phyloP scores from a whole-genome alignment of 768 basidiomycete genomes.

The Leccinum pellstonianum region DNA sequence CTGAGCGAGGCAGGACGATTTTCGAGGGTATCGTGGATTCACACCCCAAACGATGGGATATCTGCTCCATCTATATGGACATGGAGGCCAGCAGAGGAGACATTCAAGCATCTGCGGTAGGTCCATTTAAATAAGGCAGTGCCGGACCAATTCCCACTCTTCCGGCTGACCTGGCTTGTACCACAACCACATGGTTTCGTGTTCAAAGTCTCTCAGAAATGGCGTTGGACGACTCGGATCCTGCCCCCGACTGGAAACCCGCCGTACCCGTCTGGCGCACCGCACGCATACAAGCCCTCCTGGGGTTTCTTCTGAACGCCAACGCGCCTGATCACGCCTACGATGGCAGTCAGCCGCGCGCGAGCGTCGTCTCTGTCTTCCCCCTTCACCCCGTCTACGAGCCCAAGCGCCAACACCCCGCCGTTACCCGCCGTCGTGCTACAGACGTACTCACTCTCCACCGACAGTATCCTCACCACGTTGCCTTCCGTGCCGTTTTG shows the following conservation, averaged over 20 bases:
- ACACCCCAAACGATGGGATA: constrained; percentile 91
- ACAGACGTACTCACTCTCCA: constrained; percentile 50
- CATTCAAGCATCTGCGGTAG: constrained; percentile 73
- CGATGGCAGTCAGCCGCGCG: constrained; percentile 14
- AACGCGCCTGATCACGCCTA: constrained; percentile 24
- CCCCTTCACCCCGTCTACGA: constrained; percentile 9
- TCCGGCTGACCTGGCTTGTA: too few relatives aligned
- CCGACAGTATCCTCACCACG: constrained; percentile 61
- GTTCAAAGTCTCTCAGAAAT: constrained; percentile 8
- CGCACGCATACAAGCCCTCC: constrained; percentile 17
- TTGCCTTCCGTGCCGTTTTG: constrained; percentile 62
- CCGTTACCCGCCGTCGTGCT: constrained; percentile 49
- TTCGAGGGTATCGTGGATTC: constrained; percentile 97
- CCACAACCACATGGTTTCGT: too few relatives aligned
- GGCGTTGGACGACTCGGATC: constrained; percentile 1
- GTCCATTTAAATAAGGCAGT: constrained; percentile 19
- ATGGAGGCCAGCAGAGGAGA: constrained; percentile 85
- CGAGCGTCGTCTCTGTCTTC: constrained; percentile 8
- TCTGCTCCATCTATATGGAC: constrained; percentile 97
- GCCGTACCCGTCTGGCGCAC: constrained; percentile 9
- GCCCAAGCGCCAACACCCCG: not conserved
- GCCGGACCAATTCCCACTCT: not conserved
- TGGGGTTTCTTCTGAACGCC: constrained; percentile 24
- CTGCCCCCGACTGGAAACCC: not conserved
- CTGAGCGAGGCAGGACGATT: constrained; percentile 92